Conservation (phyloP, 176 grass and related monocot genomes). For the maize (Zea mays) region DNA sequence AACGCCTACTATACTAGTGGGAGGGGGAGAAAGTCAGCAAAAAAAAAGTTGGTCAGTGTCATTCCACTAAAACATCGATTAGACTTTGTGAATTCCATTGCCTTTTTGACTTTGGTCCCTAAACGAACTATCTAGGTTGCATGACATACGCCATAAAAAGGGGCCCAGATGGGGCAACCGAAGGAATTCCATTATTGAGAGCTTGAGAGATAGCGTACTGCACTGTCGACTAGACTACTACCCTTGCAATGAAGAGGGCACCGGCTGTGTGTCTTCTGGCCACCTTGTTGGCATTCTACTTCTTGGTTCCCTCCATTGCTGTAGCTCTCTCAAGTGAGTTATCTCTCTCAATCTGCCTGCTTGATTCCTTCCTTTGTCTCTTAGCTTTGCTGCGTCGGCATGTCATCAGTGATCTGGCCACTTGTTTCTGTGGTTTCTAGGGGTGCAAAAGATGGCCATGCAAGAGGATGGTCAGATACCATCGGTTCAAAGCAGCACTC, state of each 20-base stretch:
- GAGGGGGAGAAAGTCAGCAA: conserved; percentile 37
- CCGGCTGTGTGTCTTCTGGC: conserved; percentile 33
- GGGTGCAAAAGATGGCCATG: conserved; percentile 41
- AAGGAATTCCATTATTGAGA: conserved; percentile 22
- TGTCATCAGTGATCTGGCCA: not conserved
- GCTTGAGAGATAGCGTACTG: not conserved
- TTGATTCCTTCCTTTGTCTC: not conserved
- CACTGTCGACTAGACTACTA: not conserved
- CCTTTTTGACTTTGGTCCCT: conserved; percentile 54
- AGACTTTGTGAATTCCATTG: conserved; percentile 40
- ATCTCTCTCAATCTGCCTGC: not conserved
- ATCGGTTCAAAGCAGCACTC: conserved; percentile 13
- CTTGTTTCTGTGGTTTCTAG: conserved; percentile 37
- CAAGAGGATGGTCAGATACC: conserved; percentile 33
- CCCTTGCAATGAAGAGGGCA: conserved; percentile 40
- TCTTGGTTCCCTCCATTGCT: conserved; percentile 47
- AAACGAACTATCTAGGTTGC: conserved; percentile 49
- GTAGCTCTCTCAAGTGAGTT: conserved; percentile 61
- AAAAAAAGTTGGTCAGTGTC: conserved; percentile 32
- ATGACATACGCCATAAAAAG: conserved; percentile 39
- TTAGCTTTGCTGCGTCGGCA: not conserved
- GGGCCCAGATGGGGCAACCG: not conserved
- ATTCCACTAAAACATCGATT: conserved; percentile 41
- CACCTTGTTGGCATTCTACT: conserved; percentile 39
- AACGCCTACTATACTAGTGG: conserved; percentile 42